A percentile compares a stretch with the other conserved stretches of the same genome.
Conservation (phyloP, 2,329 filamentous ascomycete genomes). For the Claviceps citrina region DNA sequence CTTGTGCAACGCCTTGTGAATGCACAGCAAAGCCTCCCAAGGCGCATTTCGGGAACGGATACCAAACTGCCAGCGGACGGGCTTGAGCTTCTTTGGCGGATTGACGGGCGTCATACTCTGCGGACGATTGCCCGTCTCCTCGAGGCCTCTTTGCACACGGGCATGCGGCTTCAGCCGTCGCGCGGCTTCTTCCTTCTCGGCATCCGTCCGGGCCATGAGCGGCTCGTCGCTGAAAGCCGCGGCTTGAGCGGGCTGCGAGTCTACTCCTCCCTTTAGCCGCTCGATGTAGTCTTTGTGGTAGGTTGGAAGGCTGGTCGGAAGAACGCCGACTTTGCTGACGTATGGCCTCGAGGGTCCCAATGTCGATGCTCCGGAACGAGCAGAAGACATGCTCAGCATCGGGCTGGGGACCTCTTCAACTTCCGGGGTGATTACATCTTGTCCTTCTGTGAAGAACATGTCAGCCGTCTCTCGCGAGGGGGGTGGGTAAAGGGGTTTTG, state of each 20-base stretch:
- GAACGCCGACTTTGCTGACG: slow-evolving; percentile 74
- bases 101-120: slow-evolving; percentile 47
- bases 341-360: slow-evolving; percentile 38
- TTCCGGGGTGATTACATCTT: slow-evolving; percentile 20
- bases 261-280: slow-evolving; percentile 41
- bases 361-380: slow-evolving; percentile 36
- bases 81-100: slow-evolving; percentile 56
- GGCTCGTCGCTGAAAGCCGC: slow-evolving; percentile 33
- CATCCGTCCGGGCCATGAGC: slow-evolving; percentile 40
- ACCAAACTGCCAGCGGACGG: slow-evolving; percentile 93
- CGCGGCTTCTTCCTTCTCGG: slow-evolving; percentile 68
- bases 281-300: slow-evolving; percentile 89
- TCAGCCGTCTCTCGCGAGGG: slow-evolving; percentile 5
- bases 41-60: slow-evolving; percentile 89
- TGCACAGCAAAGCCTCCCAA: slow-evolving; percentile 84
- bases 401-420: slow-evolving; percentile 29
- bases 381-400: slow-evolving; percentile 38
- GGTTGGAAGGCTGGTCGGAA: slow-evolving; percentile 78
- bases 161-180: slow-evolving; percentile 76
- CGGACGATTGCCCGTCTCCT: slow-evolving; percentile 44
- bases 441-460: slow-evolving; percentile 17
- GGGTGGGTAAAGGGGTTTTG: too few relatives aligned
- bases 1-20: slow-evolving; percentile 80
- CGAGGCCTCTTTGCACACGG: slow-evolving; percentile 51
- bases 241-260: slow-evolving; percentile 26